A percentile compares a stretch with the other conserved stretches of the same genome.
phyloP scores from a whole-genome alignment of 2,329 filamentous ascomycete species.

The Cercospora berteroae region DNA sequence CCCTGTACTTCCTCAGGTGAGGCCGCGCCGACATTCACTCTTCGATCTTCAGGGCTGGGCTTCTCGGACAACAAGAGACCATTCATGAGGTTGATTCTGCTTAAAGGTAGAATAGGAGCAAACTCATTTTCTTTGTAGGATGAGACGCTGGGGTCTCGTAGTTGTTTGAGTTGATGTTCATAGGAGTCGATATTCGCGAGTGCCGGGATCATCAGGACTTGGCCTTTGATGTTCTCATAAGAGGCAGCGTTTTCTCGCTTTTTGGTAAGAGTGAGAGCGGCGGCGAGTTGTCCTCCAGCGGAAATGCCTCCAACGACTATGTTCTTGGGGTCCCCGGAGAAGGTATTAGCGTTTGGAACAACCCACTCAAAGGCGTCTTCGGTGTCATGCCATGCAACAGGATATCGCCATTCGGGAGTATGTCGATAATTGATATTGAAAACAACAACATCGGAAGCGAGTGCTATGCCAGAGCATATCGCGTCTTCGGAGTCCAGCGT shows the following conservation, averaged over 20 bases:
- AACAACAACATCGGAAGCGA: slow-evolving; percentile 46
- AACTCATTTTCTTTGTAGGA: slow-evolving; percentile 48
- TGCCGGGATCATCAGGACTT: slow-evolving; percentile 53
- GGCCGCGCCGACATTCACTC: slow-evolving; percentile 44
- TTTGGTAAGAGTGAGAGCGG: slow-evolving; percentile 45
- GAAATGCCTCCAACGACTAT: slow-evolving; percentile 53
- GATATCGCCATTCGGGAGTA: slow-evolving; percentile 55
- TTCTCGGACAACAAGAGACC: slow-evolving; percentile 6
- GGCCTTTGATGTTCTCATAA: slow-evolving; percentile 46
- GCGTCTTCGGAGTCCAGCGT: slow-evolving; percentile 55
- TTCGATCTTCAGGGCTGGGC: slow-evolving; percentile 36
- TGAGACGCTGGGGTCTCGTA: slow-evolving; percentile 42
- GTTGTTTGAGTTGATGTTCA: slow-evolving; percentile 36
- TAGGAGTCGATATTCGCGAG: slow-evolving; percentile 43
- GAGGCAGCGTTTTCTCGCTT: slow-evolving; percentile 30
- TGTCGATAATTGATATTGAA: slow-evolving; percentile 60
- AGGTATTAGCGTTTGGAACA: slow-evolving; percentile 42
- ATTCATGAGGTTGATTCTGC: slow-evolving; percentile 37
- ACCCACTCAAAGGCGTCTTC: slow-evolving; percentile 58
- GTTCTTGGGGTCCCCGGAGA: slow-evolving; percentile 42
- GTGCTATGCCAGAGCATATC: slow-evolving; percentile 50
- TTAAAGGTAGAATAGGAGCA: slow-evolving; percentile 52
- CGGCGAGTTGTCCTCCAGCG: slow-evolving; percentile 48
- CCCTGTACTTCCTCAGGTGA: slow-evolving; percentile 40
- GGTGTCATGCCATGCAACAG: slow-evolving; percentile 53